Evolutionary conservation across 441 rosid species (phyloP), one percentile per base, ranked within the genome.

Genomic region (Adansonia madagascariensis): DNA sequence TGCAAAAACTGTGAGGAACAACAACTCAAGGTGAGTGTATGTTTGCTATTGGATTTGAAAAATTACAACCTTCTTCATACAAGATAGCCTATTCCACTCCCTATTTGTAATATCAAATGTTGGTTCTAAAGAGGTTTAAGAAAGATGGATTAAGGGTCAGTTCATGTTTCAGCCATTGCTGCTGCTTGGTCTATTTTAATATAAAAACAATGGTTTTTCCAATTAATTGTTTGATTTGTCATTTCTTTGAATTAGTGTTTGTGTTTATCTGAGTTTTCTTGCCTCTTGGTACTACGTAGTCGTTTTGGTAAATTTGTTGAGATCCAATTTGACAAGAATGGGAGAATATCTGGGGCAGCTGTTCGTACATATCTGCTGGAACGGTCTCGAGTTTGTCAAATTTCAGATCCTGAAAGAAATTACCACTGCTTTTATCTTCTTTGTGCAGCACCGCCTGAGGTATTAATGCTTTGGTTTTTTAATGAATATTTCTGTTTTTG

Each of bases 271-370:
- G 46, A 56, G 77, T 74, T 59, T 62, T 74, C 69, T 68, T 49
- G 10, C 50, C 75, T 61, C 24, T 27, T 78, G 73, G 75, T 64
- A 44, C 67, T 68, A 27, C 55, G 78, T 78, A 91, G 94, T 86
- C 94, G 94, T 73, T 91, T 91, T 80, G 94, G 94, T 73, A 91
- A 91, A 82, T 91, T 91, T 84, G 92, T 91, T 74, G 94, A 91
- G 82, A 86, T 91, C 79, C 94, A 91, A 79, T 91, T 91, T 70
- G 88, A 91, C 88, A 89, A 88, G 85, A 87, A 84, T 81, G 94
- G 94, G 81, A 86, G 90, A 80, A 91, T 91, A 77, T 91, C 91
- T 49, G 94, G 94, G 77, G 94, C 94, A 18, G 94, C 94, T 73
- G 84, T 91, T 46, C 83, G 92, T 79, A 91, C 94, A 57, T 91